Base-by-base conservation (phyloP, 2,329 filamentous ascomycete genomes). In the Fusarium buharicum region DNA sequence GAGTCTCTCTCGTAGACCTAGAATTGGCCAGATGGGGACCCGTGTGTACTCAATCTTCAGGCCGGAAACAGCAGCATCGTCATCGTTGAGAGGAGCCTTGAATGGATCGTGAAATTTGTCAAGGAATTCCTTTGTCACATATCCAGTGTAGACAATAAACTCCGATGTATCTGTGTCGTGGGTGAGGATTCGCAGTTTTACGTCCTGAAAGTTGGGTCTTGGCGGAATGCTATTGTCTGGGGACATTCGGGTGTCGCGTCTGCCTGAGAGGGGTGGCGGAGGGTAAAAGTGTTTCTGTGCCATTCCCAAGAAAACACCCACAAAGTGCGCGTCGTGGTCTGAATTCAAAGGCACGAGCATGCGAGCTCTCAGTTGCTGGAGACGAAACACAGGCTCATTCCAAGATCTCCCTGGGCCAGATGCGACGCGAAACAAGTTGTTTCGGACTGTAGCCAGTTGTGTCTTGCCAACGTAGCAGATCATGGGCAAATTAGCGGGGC, bases 281-380 rank as follows among this genome's bases (percentile, higher is more conserved):
- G 59, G 62, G 66, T 86, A 86, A 53, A 83, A 84, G 41, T 82
- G 78, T 9, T 78, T 76, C 64, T 87, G 85, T 8, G 85, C 85
- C 81, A 87, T 83, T 41, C 82, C 81, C 12, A 87, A 64, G 53
- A 86, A 81, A 38, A 81, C 77, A 17, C 79, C 83, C 6, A 84
- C 74, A 31, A 86, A 75, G 53, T 84, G 81, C 1, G 81, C 75
- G 64, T 87, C 84, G 43, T 83, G 79, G 44, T 86, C 79, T 2
- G 71, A 58, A 44, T 86, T 77, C 3, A 73, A 68, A 0, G 85
- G 84, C 4, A 81, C 54, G 4, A 86, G 73, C 41, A 74, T 73
- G 66, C 80, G 83, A 6, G 79, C 77, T 2, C 83, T 78, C 13
- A 83, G 68, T 30, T 73, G 68, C 51, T 84, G 81, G 10, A 87